A percentile compares a stretch with the other conserved stretches of the same genome.
Conservation (phyloP, 2,329 filamentous ascomycete species). For the Trichoderma semiorbis region DNA sequence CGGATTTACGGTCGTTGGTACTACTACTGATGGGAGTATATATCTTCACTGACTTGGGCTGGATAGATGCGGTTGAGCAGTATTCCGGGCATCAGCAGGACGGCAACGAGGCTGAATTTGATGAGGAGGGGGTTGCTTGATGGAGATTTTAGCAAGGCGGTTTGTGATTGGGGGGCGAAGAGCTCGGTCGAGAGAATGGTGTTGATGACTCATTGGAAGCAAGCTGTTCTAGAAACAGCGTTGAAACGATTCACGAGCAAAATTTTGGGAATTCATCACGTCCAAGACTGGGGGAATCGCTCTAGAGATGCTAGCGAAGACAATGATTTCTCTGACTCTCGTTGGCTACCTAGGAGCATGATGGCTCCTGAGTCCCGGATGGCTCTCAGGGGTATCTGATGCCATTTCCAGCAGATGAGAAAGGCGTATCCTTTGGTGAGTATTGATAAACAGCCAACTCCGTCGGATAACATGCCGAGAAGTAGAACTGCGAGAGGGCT, state of each 20-base stretch:
- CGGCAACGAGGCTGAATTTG: conserved; percentile 21
- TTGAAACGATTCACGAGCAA: not conserved
- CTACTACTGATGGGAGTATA: not conserved
- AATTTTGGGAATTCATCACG: conserved; percentile 5
- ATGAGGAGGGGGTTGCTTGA: conserved; percentile 25
- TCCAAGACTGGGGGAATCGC: conserved; percentile 19
- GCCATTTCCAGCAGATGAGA: conserved; percentile 23
- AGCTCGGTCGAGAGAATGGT: conserved; percentile 25
- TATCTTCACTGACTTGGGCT: not conserved
- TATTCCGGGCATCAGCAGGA: conserved; percentile 25
- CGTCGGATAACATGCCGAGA: conserved; percentile 25
- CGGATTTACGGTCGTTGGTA: not conserved
- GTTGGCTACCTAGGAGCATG: conserved; percentile 27
- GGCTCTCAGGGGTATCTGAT: conserved; percentile 23
- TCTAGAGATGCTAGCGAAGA: conserved; percentile 29
- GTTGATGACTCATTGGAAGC: conserved; percentile 26
- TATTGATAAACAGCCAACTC: conserved; percentile 25
- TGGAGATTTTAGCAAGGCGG: conserved; percentile 20
- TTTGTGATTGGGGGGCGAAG: conserved; percentile 23
- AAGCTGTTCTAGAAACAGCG: conserved; percentile 20
- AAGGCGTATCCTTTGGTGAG: conserved; percentile 26
- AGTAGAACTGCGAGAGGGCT: conserved; percentile 25
- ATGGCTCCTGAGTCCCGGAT: conserved; percentile 26
- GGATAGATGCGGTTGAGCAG: conserved; percentile 1
- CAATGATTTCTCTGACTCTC: conserved; percentile 28